Conservation (phyloP, 2,329 filamentous ascomycete genomes). For the Penicillium sp. region DNA sequence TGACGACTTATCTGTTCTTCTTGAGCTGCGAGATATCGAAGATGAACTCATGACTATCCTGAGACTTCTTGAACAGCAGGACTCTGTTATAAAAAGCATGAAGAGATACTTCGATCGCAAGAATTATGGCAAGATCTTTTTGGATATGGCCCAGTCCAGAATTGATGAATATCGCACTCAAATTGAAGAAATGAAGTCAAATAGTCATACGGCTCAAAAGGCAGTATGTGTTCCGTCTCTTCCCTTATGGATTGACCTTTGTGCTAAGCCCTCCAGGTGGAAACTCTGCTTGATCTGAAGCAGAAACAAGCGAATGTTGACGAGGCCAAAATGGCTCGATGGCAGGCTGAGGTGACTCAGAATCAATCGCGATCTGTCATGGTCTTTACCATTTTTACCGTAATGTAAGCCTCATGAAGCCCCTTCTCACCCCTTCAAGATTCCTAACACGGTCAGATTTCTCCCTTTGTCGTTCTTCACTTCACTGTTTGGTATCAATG, state of each 20-base stretch:
- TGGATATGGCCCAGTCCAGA: constrained; percentile 57
- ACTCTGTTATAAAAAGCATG: constrained; percentile 52
- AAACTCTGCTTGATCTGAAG: constrained; percentile 69
- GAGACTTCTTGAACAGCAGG: constrained; percentile 63
- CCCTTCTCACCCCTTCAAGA: too few species aligned
- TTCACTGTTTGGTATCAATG: constrained; percentile 68
- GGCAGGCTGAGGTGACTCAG: constrained; percentile 66
- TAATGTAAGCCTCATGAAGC: constrained; percentile 48
- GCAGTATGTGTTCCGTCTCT: constrained; percentile 48
- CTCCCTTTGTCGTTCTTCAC: constrained; percentile 69
- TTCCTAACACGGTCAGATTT: constrained; percentile 44
- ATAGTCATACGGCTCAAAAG: constrained; percentile 62
- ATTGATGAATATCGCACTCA: constrained; percentile 61
- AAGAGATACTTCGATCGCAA: constrained; percentile 35
- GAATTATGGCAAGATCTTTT: constrained; percentile 54
- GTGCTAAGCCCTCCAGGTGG: constrained; percentile 50
- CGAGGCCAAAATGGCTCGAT: constrained; percentile 65
- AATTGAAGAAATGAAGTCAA: constrained; percentile 60
- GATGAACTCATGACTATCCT: constrained; percentile 64
- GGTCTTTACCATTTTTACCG: constrained; percentile 63
- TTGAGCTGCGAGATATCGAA: constrained; percentile 67
- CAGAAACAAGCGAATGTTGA: constrained; percentile 70
- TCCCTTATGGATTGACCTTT: background rate
- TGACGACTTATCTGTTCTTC: constrained; percentile 64
- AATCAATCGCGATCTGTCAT: constrained; percentile 66